Percentiles rank a stretch among this genome's conserved stretches.
These are phyloP conservation scores for Hansenula sp. DNA, from an alignment of 1,139 yeast species.

Conservation along the genomic window DNA sequence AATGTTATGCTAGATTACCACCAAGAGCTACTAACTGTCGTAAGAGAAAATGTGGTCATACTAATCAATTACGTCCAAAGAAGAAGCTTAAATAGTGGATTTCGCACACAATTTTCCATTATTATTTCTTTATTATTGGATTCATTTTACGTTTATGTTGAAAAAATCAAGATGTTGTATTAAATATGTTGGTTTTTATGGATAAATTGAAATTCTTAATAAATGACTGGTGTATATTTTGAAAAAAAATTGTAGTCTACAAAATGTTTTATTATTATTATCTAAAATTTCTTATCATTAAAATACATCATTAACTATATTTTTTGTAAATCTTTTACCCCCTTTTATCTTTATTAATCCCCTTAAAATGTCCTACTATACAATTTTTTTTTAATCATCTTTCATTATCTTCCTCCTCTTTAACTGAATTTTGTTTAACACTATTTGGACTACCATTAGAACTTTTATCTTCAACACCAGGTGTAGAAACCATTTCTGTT, in stretches of 20 bases:
- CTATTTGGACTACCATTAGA: not conserved
- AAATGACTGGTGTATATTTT: conserved; percentile 2
- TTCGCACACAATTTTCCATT: conserved; percentile 23
- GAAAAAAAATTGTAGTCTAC: not conserved
- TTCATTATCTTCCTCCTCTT: not conserved
- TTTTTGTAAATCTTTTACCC: not conserved
- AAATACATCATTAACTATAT: too few species aligned
- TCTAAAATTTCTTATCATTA: too few species aligned
- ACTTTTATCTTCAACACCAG: not conserved
- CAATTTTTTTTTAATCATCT: too few species aligned
- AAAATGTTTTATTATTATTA: too few species aligned
- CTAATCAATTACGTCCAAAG: conserved; percentile 99
- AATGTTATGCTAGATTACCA: conserved; percentile 99
- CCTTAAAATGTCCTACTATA: too few species aligned
- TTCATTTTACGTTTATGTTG: conserved; percentile 6
- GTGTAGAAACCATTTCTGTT: conserved; percentile 2
- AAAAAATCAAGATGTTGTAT: too few species aligned
- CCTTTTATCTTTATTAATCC: too few species aligned
- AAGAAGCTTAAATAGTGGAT: conserved; percentile 92
- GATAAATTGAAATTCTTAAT: not conserved
- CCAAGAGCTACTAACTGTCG: conserved; percentile 99
- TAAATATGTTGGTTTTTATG: not conserved
- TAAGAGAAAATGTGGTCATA: conserved; percentile 99
- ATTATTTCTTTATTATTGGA: conserved; percentile 6
- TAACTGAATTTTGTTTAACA: not conserved